Evolutionary conservation across 2,329 filamentous ascomycete genomes (phyloP).

Genomic region (Trichoderma citrinoviride): DNA sequence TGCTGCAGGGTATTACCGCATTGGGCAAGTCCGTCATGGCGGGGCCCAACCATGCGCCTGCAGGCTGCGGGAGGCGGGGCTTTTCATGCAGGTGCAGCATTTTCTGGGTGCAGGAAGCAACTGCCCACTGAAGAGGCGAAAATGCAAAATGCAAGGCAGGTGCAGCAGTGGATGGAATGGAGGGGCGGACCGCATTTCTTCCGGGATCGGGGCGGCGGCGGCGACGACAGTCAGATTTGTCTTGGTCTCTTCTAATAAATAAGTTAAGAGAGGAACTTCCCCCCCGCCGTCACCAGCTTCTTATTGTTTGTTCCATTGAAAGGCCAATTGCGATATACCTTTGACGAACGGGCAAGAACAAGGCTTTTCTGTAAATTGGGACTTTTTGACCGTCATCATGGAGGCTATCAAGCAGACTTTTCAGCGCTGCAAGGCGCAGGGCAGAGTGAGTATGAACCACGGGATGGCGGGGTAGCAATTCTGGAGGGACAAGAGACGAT

Average conservation of each 20-base stretch:
- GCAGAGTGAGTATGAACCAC: slow-evolving; percentile 53
- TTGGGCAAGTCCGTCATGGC: slow-evolving; percentile 27
- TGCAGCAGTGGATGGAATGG: not conserved
- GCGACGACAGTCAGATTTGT: slow-evolving; percentile 4
- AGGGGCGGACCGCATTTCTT: slow-evolving; percentile 22
- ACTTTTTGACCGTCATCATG: slow-evolving; percentile 41
- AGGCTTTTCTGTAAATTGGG: not conserved
- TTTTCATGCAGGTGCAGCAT: slow-evolving; percentile 22
- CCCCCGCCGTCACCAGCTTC: not conserved
- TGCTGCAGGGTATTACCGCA: slow-evolving; percentile 14
- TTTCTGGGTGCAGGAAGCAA: not conserved
- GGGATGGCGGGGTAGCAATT: slow-evolving; percentile 11
- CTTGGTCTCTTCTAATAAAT: too few relatives aligned
- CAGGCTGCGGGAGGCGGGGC: slow-evolving; percentile 23
- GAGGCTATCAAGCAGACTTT: slow-evolving; percentile 60
- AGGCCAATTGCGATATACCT: not conserved
- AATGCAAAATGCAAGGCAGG: too few relatives aligned
- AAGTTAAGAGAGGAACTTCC: not conserved
- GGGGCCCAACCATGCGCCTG: slow-evolving; percentile 12
- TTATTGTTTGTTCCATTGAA: not conserved
- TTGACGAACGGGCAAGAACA: not conserved
- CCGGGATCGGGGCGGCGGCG: slow-evolving; percentile 18
- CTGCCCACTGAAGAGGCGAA: not conserved
- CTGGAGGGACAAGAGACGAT: not conserved
- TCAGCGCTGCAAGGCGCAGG: slow-evolving; percentile 57